These are phyloP conservation scores for Xylaria grammica DNA, from an alignment of 495 filamentous ascomycete species.

Conservation along the genomic window DNA sequence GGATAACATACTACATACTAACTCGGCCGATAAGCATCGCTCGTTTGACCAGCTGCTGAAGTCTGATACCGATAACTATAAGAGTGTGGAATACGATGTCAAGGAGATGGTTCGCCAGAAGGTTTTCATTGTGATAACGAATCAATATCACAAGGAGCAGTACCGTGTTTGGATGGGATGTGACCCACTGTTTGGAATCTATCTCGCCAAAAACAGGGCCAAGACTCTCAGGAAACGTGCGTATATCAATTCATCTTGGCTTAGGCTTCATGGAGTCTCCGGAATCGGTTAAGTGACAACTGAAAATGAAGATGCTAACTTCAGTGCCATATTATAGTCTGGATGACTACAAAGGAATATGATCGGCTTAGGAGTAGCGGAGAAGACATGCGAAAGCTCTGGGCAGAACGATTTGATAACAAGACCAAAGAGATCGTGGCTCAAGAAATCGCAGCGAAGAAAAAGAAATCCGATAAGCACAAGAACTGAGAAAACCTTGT, in stretches of 20 bases:
- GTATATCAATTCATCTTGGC: neutral
- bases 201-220: neutral
- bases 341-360: constrained; percentile 12
- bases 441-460: too few relatives aligned
- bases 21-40: neutral
- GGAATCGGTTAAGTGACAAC: neutral
- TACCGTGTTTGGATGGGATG: constrained; percentile 4
- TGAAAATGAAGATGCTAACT: neutral
- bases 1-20: neutral
- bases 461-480: too few relatives aligned
- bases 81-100: neutral
- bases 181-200: neutral
- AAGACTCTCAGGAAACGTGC: neutral
- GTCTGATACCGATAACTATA: neutral
- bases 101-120: neutral
- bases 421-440: neutral
- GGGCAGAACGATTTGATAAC: neutral
- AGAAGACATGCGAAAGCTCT: constrained; percentile 2
- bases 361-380: constrained; percentile 3
- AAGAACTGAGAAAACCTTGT: too few relatives aligned
- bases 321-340: constrained; percentile 1
- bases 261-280: neutral
- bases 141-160: neutral
- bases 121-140: neutral
- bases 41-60: neutral